A percentile compares a stretch with the other conserved stretches of the same genome.
phyloP scores from a whole-genome alignment of 441 rosid species.

The Erodium chrysanthum region DNA sequence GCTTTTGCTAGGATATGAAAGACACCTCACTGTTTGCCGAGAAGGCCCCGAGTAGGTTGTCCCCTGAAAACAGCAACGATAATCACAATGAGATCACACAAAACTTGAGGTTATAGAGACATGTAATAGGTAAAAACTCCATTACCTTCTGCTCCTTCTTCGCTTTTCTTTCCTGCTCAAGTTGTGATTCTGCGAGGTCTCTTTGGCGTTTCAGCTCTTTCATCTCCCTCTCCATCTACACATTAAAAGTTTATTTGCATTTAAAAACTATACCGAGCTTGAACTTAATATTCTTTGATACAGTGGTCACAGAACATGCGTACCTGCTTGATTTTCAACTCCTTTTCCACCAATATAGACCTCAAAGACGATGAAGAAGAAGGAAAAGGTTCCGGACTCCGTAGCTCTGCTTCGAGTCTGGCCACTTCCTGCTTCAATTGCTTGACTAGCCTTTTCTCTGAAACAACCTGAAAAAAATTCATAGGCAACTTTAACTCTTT shows the following conservation, averaged over 20 bases:
- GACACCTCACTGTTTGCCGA: constrained; percentile 60
- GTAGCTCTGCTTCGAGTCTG: constrained; percentile 87
- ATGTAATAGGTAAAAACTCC: constrained; percentile 30
- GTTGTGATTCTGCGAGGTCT: constrained; percentile 25
- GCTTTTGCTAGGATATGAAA: constrained; percentile 42
- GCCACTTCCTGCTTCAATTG: constrained; percentile 98
- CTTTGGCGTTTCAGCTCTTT: constrained; percentile 53
- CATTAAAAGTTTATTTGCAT: constrained; percentile 54
- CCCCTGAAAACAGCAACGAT: constrained; percentile 33
- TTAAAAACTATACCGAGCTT: constrained; percentile 25
- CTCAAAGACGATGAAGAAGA: neutral
- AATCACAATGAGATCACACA: constrained; percentile 12
- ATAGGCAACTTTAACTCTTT: neutral
- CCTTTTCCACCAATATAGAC: constrained; percentile 58
- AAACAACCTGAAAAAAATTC: constrained; percentile 50
- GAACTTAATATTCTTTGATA: neutral
- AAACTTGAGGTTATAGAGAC: constrained; percentile 5
- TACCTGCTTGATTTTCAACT: constrained; percentile 78
- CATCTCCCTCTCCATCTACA: constrained; percentile 22
- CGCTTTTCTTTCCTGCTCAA: constrained; percentile 63
- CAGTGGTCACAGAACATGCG: neutral
- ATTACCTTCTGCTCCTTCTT: constrained; percentile 52
- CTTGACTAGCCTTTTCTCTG: constrained; percentile 90
- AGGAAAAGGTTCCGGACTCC: constrained; percentile 51
- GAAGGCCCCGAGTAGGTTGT: constrained; percentile 48